A percentile compares a stretch with the other conserved stretches of the same genome.
Evolutionary conservation across 1,284 basidiomycete genomes (phyloP).

Genomic region (Sporisorium exsertum): DNA sequence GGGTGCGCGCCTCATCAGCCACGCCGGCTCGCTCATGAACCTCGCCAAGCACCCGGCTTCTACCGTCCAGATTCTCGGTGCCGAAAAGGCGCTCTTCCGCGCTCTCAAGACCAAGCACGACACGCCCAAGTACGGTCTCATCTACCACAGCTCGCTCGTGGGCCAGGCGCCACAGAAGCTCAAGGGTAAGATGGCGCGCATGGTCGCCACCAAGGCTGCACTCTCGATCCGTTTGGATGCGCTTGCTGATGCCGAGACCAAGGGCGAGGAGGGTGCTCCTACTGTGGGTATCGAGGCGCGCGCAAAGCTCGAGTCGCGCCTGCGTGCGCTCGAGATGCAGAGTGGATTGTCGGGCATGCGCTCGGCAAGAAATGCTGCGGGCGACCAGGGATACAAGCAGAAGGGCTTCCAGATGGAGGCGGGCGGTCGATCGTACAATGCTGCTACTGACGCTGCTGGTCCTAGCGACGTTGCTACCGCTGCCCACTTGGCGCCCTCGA

Average conservation of each 20-base stretch:
- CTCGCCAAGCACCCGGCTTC: slow-evolving; percentile 97
- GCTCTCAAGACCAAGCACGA: slow-evolving; percentile 99
- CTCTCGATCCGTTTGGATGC: slow-evolving; percentile 97
- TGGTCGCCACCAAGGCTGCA: slow-evolving; percentile 93
- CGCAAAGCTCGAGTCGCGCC: slow-evolving; percentile 91
- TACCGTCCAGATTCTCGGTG: slow-evolving; percentile 97
- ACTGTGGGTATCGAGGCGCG: slow-evolving; percentile 92
- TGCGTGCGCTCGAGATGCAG: slow-evolving; percentile 81
- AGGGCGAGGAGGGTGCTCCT: slow-evolving; percentile 81
- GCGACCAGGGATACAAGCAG: slow-evolving; percentile 64
- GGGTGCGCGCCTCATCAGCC: slow-evolving; percentile 93
- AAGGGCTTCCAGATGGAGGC: slow-evolving; percentile 62
- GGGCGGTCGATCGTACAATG: slow-evolving; percentile 63
- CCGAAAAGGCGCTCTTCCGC: slow-evolving; percentile 97
- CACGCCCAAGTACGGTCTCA: slow-evolving; percentile 97
- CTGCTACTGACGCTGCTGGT: slow-evolving; percentile 61
- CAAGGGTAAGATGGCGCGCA: slow-evolving; percentile 99
- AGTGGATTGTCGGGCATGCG: slow-evolving; percentile 52
- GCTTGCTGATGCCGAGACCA: slow-evolving; percentile 89
- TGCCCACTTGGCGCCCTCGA: slow-evolving; percentile 37
- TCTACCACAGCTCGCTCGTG: slow-evolving; percentile 89
- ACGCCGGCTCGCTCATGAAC: slow-evolving; percentile 92
- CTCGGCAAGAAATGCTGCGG: slow-evolving; percentile 44
- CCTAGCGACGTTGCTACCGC: slow-evolving; percentile 45
- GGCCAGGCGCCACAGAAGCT: slow-evolving; percentile 97